Evolutionary conservation across 352 stramenopile genomes (phyloP).

Genomic region (Phytopythium vexans): DNA sequence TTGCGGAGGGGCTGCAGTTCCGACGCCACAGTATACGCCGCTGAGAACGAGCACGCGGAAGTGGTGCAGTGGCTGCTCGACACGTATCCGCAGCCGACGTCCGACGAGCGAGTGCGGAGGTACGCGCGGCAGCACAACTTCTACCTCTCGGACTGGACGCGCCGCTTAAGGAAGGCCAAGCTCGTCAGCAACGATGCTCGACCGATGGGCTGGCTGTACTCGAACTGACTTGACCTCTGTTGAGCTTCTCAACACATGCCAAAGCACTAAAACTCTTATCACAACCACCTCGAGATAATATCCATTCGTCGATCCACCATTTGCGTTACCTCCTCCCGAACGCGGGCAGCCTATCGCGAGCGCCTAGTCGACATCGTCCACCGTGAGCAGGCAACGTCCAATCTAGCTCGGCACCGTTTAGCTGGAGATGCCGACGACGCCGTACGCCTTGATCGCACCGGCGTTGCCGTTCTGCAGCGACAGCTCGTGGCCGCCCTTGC

Average conservation of each 20-base stretch:
- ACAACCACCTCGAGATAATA: not conserved
- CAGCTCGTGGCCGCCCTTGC: constrained; percentile 95
- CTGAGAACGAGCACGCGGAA: constrained; percentile 23
- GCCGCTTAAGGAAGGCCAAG: constrained; percentile 3
- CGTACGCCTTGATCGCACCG: constrained; percentile 88
- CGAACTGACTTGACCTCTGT: not conserved
- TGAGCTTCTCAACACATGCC: too few relatives aligned
- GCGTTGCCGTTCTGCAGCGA: constrained; percentile 96
- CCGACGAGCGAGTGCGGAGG: constrained; percentile 19
- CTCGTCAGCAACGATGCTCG: not conserved
- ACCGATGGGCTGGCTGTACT: not conserved
- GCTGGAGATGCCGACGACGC: constrained; percentile 91
- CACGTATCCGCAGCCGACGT: constrained; percentile 20
- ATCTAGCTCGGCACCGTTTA: constrained; percentile 22
- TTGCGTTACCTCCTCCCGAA: too few relatives aligned
- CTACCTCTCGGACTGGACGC: constrained; percentile 16
- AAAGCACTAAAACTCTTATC: not conserved
- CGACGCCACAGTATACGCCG: constrained; percentile 17
- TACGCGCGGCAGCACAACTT: constrained; percentile 29
- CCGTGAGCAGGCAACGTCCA: too few relatives aligned
- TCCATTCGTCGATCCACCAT: not conserved
- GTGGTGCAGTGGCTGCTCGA: constrained; percentile 31
- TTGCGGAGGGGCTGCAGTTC: constrained; percentile 21
- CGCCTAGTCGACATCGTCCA: too few relatives aligned
- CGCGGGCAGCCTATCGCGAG: too few relatives aligned